Conservation (phyloP, 2,329 filamentous ascomycete species). For the Monosporascus sp. region DNA sequence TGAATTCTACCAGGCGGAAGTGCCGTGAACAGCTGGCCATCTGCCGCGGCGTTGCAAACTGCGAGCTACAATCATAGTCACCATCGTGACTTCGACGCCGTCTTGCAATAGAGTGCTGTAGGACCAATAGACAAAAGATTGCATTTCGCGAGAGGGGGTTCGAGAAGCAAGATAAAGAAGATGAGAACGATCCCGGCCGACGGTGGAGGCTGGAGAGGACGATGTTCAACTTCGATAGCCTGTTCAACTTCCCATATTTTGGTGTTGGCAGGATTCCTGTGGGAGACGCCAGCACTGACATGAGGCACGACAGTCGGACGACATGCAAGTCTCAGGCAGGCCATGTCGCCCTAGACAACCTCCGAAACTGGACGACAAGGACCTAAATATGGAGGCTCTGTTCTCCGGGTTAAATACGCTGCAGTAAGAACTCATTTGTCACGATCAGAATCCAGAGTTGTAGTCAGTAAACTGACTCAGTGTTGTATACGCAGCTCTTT, state of each 20-base stretch:
- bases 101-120: constrained; percentile 1
- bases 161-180: background rate
- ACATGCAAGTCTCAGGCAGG: background rate
- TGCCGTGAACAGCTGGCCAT: background rate
- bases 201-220: background rate
- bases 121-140: constrained; percentile 2
- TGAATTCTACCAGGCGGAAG: background rate
- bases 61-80: constrained; percentile 1
- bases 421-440: background rate
- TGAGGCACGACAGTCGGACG: background rate
- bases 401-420: constrained; percentile 1
- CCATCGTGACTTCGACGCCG: background rate
- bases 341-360: background rate
- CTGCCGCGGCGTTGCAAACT: constrained; percentile 1
- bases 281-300: background rate
- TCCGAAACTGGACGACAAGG: constrained; percentile 5
- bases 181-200: background rate
- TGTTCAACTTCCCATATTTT: background rate
- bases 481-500: background rate
- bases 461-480: background rate
- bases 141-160: background rate
- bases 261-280: background rate
- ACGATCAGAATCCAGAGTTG: too few species aligned
- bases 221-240: background rate
- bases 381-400: constrained; percentile 4